These are phyloP conservation scores for Roridomyces roridus DNA, from an alignment of 768 basidiomycete species.

Conservation along the genomic window DNA sequence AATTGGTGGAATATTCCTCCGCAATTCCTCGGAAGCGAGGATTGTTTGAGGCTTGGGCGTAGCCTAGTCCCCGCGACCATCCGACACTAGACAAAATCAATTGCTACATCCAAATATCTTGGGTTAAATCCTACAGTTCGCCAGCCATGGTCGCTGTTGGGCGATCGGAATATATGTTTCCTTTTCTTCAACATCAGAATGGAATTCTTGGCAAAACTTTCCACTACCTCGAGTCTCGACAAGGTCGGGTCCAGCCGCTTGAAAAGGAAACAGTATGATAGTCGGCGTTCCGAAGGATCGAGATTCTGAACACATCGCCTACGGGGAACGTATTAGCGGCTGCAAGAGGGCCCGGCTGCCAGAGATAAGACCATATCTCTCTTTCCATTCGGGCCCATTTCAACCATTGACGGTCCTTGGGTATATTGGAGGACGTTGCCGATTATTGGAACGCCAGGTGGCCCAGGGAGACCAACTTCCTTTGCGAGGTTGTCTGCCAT, in stretches of 20 bases:
- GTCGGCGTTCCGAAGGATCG: conserved; percentile 32
- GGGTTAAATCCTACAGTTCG: conserved; percentile 28
- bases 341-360: background rate
- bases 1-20: conserved; percentile 39
- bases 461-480: conserved; percentile 20
- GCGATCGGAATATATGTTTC: conserved; percentile 39
- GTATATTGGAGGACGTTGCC: conserved; percentile 30
- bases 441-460: conserved; percentile 20
- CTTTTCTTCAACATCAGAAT: conserved; percentile 9
- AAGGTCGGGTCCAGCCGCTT: conserved; percentile 33
- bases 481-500: background rate
- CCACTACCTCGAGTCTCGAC: conserved; percentile 33
- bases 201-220: background rate
- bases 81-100: conserved; percentile 33
- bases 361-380: conserved; percentile 22
- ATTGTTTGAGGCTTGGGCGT: conserved; percentile 36
- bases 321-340: too few species aligned
- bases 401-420: conserved; percentile 26
- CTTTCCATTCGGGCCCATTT: conserved; percentile 28
- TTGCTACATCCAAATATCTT: background rate
- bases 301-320: conserved; percentile 34
- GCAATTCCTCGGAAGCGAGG: conserved; percentile 41
- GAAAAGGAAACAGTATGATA: conserved; percentile 31
- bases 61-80: conserved; percentile 42
- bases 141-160: conserved; percentile 38